Evolutionary conservation across 495 filamentous ascomycete species (phyloP).

Genomic region (Aspergillus asperescens): DNA sequence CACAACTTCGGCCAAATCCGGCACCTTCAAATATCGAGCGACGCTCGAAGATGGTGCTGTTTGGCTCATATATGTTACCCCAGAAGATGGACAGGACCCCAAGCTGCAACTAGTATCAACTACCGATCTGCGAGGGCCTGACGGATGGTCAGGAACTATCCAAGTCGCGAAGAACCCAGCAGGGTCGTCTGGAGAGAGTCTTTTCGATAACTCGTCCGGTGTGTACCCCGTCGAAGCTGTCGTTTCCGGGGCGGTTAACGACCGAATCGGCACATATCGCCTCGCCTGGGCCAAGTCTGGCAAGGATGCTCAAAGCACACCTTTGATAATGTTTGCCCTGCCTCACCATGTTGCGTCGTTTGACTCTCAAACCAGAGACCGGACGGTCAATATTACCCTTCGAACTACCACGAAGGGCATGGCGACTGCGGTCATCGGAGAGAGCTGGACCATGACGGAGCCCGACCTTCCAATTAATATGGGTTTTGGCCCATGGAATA

Average conservation of each 20-base stretch:
- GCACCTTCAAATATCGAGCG: conserved; percentile 74
- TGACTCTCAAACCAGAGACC: conserved; percentile 49
- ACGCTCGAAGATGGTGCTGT: conserved; percentile 62
- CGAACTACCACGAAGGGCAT: conserved; percentile 84
- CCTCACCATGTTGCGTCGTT: conserved; percentile 82
- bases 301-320: conserved; percentile 32
- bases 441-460: conserved; percentile 78
- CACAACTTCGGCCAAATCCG: conserved; percentile 48
- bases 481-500: conserved; percentile 70
- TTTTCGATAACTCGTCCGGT: conserved; percentile 72
- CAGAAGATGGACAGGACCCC: conserved; percentile 43
- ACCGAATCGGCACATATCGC: conserved; percentile 60
- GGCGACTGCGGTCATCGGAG: conserved; percentile 64
- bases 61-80: conserved; percentile 79
- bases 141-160: conserved; percentile 61
- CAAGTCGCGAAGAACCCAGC: conserved; percentile 74
- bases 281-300: conserved; percentile 68
- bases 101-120: conserved; percentile 44
- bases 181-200: conserved; percentile 52
- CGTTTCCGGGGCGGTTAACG: conserved; percentile 58
- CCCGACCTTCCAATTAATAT: conserved; percentile 64
- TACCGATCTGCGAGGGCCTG: conserved; percentile 44
- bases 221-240: conserved; percentile 60
- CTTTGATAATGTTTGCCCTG: conserved; percentile 79
- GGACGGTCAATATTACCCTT: conserved; percentile 56